Percentiles rank a stretch among this genome's conserved stretches.
These are phyloP conservation scores for Isatis lusitanica DNA, from an alignment of 441 rosid species.

Conservation along the genomic window DNA sequence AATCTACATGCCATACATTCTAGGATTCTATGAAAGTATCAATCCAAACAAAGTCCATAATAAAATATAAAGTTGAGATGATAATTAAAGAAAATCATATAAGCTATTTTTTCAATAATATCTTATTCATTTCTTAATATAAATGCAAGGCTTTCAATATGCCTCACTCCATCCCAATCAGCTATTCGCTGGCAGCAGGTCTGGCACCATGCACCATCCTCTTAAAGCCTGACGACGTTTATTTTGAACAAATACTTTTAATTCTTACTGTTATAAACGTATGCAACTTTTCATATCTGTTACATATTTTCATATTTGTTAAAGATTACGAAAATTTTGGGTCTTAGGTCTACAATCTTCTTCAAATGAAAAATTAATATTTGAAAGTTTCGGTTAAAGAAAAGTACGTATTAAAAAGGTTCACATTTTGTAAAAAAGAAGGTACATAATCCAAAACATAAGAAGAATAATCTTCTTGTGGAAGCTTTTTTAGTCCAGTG, in stretches of 20 bases:
- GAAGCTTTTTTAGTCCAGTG: no score
- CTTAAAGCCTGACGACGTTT: conserved; percentile 18
- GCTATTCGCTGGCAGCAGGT: background rate
- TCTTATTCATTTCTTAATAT: background rate
- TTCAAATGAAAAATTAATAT: no score
- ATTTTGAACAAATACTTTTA: background rate
- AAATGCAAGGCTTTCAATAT: background rate
- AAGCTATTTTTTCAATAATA: background rate
- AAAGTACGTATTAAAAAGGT: no score
- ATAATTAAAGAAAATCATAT: background rate
- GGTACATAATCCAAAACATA: no score
- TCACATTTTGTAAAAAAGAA: no score
- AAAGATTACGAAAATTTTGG: no score
- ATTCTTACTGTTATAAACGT: background rate
- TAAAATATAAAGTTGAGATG: background rate
- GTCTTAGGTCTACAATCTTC: no score
- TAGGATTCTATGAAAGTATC: background rate
- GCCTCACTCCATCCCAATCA: conserved; percentile 5
- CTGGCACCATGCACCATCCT: conserved; percentile 9
- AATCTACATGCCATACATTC: background rate
- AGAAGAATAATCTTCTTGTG: no score
- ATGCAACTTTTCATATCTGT: background rate
- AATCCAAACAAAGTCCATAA: background rate
- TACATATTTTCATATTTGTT: background rate
- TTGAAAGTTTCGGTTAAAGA: no score